Conservation (phyloP, 805 yeast genomes). For the Cephaloascus albidus region DNA sequence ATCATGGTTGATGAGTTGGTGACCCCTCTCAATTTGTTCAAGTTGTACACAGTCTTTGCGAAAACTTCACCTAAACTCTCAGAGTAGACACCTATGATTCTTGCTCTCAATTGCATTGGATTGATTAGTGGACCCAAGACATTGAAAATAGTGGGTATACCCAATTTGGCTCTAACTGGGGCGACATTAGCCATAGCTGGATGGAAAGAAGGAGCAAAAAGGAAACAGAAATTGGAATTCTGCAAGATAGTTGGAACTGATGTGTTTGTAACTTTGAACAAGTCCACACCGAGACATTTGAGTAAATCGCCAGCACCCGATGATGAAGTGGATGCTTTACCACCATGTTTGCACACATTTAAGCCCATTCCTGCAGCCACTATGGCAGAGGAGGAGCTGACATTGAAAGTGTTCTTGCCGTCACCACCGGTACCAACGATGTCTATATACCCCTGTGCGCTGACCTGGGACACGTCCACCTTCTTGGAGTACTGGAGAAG, state of each 20-base stretch:
- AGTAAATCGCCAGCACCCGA: slow-evolving; percentile 94
- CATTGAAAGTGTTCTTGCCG: slow-evolving; percentile 95
- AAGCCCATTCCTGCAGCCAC: slow-evolving; percentile 86
- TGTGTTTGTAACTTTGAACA: slow-evolving; percentile 52
- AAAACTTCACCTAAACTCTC: slow-evolving; percentile 72
- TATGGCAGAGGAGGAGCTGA: slow-evolving; percentile 89
- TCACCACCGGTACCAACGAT: slow-evolving; percentile 99
- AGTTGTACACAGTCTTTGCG: slow-evolving; percentile 66
- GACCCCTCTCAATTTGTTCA: slow-evolving; percentile 41
- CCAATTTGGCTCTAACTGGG: slow-evolving; percentile 63
- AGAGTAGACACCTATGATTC: slow-evolving; percentile 86
- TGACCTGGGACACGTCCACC: slow-evolving; percentile 36
- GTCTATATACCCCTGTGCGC: slow-evolving; percentile 55
- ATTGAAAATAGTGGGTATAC: slow-evolving; percentile 90
- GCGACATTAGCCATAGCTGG: slow-evolving; percentile 85
- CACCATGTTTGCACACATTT: slow-evolving; percentile 90
- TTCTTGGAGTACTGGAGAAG: slow-evolving; percentile 55
- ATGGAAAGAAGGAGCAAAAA: slow-evolving; percentile 93
- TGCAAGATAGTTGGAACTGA: slow-evolving; percentile 53
- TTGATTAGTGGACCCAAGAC: slow-evolving; percentile 89
- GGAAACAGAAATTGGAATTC: slow-evolving; percentile 48
- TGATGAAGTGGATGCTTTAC: slow-evolving; percentile 87
- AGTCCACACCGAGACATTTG: slow-evolving; percentile 72
- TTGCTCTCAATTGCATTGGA: slow-evolving; percentile 73
- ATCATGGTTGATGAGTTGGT: slow-evolving; percentile 53